These are phyloP conservation scores for Pythium coloratum DNA, from an alignment of 352 stramenopile species.

Conservation along the genomic window DNA sequence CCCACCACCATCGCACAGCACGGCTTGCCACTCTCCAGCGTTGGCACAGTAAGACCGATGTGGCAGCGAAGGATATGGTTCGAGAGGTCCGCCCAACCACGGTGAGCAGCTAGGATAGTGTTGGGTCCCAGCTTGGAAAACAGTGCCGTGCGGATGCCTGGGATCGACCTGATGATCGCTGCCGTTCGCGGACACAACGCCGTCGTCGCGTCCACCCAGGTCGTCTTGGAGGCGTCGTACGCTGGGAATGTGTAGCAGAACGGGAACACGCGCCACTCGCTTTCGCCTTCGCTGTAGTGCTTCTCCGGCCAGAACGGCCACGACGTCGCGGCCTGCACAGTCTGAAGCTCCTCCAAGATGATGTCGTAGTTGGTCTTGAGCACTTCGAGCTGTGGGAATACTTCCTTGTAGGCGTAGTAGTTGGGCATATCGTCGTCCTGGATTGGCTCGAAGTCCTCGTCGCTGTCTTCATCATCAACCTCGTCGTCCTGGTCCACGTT, in stretches of 20 bases:
- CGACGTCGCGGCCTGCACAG: constrained; percentile 48
- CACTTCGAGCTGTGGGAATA: constrained; percentile 78
- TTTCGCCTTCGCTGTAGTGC: constrained; percentile 71
- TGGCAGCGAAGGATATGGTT: constrained; percentile 90
- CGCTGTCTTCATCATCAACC: constrained; percentile 27
- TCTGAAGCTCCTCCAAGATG: constrained; percentile 79
- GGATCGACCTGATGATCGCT: constrained; percentile 60
- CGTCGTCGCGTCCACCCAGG: constrained; percentile 79
- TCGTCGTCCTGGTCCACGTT: constrained; percentile 32
- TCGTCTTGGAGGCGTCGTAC: constrained; percentile 78
- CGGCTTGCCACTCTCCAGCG: constrained; percentile 43
- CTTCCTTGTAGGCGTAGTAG: constrained; percentile 72
- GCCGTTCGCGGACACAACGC: constrained; percentile 79
- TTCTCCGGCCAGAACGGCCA: constrained; percentile 88
- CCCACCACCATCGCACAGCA: constrained; percentile 83
- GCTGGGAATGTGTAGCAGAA: constrained; percentile 92
- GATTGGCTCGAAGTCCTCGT: constrained; percentile 56
- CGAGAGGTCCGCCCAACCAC: constrained; percentile 87
- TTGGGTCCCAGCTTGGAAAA: constrained; percentile 88
- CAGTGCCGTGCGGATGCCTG: constrained; percentile 79
- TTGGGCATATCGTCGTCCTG: constrained; percentile 69
- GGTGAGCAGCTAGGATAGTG: constrained; percentile 69
- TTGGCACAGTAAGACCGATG: constrained; percentile 68
- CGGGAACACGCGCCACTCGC: constrained; percentile 86
- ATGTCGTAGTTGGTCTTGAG: constrained; percentile 68